phyloP scores from a whole-genome alignment of 2,329 filamentous ascomycete species.

The Botrytis aclada region DNA sequence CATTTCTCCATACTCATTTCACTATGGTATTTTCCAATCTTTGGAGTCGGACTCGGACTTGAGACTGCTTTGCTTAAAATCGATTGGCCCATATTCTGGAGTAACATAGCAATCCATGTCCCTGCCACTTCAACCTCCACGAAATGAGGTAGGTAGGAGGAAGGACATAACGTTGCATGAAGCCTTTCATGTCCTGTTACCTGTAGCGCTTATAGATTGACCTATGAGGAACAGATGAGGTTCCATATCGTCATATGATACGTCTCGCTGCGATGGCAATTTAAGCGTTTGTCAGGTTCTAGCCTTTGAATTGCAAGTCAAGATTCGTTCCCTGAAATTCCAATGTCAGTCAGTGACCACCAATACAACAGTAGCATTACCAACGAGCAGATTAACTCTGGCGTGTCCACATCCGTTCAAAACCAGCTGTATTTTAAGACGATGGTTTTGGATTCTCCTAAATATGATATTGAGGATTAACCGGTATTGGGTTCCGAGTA shows the following conservation, averaged over 20 bases:
- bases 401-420: background rate
- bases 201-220: background rate
- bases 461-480: background rate
- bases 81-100: background rate
- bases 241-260: conserved; percentile 7
- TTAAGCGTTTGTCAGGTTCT: background rate
- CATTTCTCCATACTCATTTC: conserved; percentile 1
- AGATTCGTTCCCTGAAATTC: background rate
- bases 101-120: background rate
- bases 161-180: conserved; percentile 5
- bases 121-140: background rate
- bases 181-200: conserved; percentile 2
- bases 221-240: background rate
- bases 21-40: background rate
- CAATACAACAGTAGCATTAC: background rate
- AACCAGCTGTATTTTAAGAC: background rate
- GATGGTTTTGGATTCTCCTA: background rate
- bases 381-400: background rate
- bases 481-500: background rate
- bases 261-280: conserved; percentile 1
- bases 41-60: background rate
- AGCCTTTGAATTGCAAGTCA: background rate
- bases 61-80: background rate
- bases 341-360: conserved; percentile 1
- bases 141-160: conserved; percentile 11